Conservation (phyloP, 305 asterid genomes). For the Fraxinus latifolia region DNA sequence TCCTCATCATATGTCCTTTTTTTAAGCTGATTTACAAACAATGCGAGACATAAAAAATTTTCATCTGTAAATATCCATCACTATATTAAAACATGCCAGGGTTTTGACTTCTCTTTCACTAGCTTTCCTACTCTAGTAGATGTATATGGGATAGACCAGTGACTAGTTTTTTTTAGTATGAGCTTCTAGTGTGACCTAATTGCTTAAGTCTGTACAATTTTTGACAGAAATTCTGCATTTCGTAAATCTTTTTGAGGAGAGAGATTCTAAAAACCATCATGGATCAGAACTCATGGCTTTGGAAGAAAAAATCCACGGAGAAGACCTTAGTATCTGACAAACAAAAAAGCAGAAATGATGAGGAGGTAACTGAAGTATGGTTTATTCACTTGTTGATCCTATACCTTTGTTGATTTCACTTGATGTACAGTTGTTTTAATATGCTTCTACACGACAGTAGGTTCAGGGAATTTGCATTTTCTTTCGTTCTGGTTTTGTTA, state of each 20-base stretch:
- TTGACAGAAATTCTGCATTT: conserved; percentile 14
- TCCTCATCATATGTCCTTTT: not conserved
- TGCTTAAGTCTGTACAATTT: conserved; percentile 1
- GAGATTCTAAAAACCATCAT: conserved; percentile 29
- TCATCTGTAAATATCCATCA: not conserved
- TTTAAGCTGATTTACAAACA: not conserved
- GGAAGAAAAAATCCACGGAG: conserved; percentile 78
- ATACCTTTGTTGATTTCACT: not conserved
- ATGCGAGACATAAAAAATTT: not conserved
- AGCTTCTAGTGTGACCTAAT: not conserved
- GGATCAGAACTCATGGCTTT: conserved; percentile 83
- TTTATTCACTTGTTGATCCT: conserved; percentile 11
- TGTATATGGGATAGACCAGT: not conserved
- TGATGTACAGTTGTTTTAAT: not conserved
- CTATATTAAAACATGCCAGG: not conserved
- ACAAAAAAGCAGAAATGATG: conserved; percentile 44
- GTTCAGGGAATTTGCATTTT: not conserved
- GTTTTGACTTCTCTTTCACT: not conserved
- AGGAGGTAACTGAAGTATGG: conserved; percentile 42
- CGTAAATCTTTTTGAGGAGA: conserved; percentile 14
- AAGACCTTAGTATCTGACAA: conserved; percentile 55
- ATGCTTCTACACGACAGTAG: not conserved
- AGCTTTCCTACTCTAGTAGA: conserved; percentile 3
- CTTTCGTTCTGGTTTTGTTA: not conserved
- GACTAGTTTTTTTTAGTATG: not conserved